Base-by-base conservation (phyloP, 2,329 filamentous ascomycete species). In the Sphaerulina populicola region DNA sequence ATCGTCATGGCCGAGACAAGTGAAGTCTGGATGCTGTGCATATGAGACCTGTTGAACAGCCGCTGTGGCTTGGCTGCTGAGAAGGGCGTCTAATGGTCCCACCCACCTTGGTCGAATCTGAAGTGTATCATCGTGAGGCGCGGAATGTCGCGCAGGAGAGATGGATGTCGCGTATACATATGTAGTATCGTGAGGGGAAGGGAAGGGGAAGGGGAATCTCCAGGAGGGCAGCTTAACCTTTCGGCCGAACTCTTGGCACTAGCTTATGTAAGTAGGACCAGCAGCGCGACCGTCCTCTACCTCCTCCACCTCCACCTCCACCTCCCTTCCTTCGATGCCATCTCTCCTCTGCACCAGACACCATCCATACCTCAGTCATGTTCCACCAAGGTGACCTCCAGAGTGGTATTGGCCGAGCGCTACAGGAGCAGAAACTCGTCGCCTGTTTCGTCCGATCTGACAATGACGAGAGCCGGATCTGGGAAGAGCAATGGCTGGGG, bases 381-480 rank as follows among this genome's bases (percentile, higher is more conserved):
- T 96, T 95, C 70, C 90, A 89, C 67, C 64, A 82, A 54, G 90
- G 89, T 14, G 82, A 81, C 54, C 71, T 96, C 15, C 86, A 94
- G 62, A 83, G 85, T 62, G 90, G 88, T 52, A 94, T 96, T 60
- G 76, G 79, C 30, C 74, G 79, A 15, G 88, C 90, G 10, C 76
- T 96, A 6, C 78, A 80, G 54, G 76, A 90, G 66, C 74, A 80
- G 53, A 94, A 91, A 69, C 76, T 85, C 14, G 86, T 96, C 0
- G 78, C 86, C 29, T 94, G 88, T 71, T 94, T 96, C 68, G 83
- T 95, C 30, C 80, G 82, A 33, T 45, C 55, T 49, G 87, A 94
- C 67, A 79, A 80, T 46, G 76, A 77, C 37, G 75, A 81, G 27
- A 91, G 87, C 66, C 71, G 73, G 47, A 71, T 51, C 18, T 69